phyloP scores from a whole-genome alignment of 768 basidiomycete species.

The Leccinum boreale region DNA sequence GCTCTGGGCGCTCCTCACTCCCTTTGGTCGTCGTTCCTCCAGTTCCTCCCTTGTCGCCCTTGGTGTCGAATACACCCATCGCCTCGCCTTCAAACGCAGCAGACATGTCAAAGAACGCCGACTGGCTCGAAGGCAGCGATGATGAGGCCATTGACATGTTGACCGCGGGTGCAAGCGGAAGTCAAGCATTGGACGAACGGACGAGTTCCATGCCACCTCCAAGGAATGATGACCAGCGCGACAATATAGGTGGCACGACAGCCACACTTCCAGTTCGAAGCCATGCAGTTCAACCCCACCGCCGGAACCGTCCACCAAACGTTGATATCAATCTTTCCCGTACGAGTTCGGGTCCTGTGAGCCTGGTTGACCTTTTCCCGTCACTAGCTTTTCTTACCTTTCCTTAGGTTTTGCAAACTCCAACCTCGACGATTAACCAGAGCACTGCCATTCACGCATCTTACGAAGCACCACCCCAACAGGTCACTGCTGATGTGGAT shows the following conservation, averaged over 20 bases:
- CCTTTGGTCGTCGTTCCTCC: conserved; percentile 53
- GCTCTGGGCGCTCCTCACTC: conserved; percentile 53
- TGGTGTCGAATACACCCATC: conserved; percentile 32
- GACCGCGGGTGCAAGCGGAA: conserved; percentile 78
- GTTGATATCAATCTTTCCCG: conserved; percentile 55
- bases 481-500: conserved; percentile 37
- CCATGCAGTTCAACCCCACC: conserved; percentile 29
- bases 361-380: conserved; percentile 52
- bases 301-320: conserved; percentile 63
- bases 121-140: conserved; percentile 80
- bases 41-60: conserved; percentile 34
- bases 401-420: conserved; percentile 56
- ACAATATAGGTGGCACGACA: conserved; percentile 13
- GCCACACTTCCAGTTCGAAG: conserved; percentile 30
- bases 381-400: conserved; percentile 62
- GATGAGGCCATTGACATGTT: conserved; percentile 85
- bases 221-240: conserved; percentile 26
- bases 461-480: conserved; percentile 30
- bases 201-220: conserved; percentile 52
- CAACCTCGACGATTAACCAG: conserved; percentile 33
- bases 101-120: conserved; percentile 46
- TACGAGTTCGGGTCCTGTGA: conserved; percentile 31
- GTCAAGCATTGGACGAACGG: conserved; percentile 78
- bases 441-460: conserved; percentile 20
- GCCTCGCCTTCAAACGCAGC: conserved; percentile 35